Evolutionary conservation across 148 eudicot genomes (phyloP), one percentile per base, ranked within the genome.

Genomic region (Tetragonia tetragonoides): DNA sequence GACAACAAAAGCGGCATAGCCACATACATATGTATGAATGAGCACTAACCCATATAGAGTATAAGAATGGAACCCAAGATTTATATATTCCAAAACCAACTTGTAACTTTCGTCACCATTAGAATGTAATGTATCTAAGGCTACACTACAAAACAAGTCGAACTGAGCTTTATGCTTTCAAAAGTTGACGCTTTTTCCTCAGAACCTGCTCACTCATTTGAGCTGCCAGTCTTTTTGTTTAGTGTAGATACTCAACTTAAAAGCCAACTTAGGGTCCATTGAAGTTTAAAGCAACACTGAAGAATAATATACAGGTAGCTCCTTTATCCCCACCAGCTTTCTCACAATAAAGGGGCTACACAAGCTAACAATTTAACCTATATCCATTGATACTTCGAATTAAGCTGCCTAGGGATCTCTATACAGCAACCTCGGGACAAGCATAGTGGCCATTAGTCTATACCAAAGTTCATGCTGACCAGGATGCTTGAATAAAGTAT

Each of bases 1-100:
- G 79, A 64, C 46, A 44, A 60, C 38, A 76, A 49, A 69, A 38
- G 77, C 54, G 79, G 40, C 54, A 24, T 61, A 66, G 59, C 72
- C 66, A 63, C 70, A 49, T n/a, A 21, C 16, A 69, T 69, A 44
- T 64, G 49, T 59, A 64, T 3, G 37, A 62, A 16, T 79, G n/a
- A 3, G 47, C 56, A 60, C 44, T 75, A 42, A 66, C 21, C 46
- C 40, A 34, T 49, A 64, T 10, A 51, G 8, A 67, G 14, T 24
- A 64, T n/a, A 4, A 44, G 66, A 64, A 49, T 67, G 51, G 15
- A 23, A 20, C 72, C 73, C 4, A 49, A 21, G 70, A 46, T 53
- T 49, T 18, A 51, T 46, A 16, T 40, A 75, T 42, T 37, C 24
- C 34, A 34, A 6, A 54, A 65, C 59, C 71, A 64, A 66, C 69